Evolutionary conservation across 257 asterid genomes (phyloP).

Genomic region (Jaltomata sinuosa): DNA sequence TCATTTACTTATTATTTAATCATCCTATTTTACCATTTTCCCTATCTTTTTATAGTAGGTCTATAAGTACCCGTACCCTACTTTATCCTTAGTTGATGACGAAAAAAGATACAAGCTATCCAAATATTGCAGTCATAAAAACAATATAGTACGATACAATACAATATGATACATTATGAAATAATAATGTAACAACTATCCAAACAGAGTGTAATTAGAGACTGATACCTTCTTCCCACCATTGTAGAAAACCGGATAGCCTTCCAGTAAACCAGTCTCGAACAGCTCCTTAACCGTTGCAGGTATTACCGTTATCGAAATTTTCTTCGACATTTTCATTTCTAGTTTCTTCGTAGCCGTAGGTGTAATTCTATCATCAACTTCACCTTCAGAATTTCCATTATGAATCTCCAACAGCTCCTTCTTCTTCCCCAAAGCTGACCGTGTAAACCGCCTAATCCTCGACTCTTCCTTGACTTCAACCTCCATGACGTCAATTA

Average conservation of each 20-base stretch:
- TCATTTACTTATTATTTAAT: no score
- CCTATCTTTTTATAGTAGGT: no score
- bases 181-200: no score
- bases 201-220: neutral
- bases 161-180: no score
- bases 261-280: slow-evolving; percentile 88
- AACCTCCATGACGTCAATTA: slow-evolving; percentile 38
- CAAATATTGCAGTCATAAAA: no score
- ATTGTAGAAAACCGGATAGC: slow-evolving; percentile 93
- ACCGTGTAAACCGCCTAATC: slow-evolving; percentile 45
- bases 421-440: slow-evolving; percentile 29
- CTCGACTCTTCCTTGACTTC: slow-evolving; percentile 47
- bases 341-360: slow-evolving; percentile 44
- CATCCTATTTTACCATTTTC: no score
- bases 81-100: no score
- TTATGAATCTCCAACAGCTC: slow-evolving; percentile 19
- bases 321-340: slow-evolving; percentile 61
- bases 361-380: slow-evolving; percentile 27
- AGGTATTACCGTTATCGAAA: slow-evolving; percentile 52
- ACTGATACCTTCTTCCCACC: slow-evolving; percentile 81
- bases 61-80: no score
- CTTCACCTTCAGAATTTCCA: slow-evolving; percentile 14
- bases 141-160: no score
- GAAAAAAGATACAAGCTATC: no score
- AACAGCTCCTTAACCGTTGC: slow-evolving; percentile 86